Conservation (phyloP, 2,329 filamentous ascomycete species). For the Neofusicoccum cordaticola region DNA sequence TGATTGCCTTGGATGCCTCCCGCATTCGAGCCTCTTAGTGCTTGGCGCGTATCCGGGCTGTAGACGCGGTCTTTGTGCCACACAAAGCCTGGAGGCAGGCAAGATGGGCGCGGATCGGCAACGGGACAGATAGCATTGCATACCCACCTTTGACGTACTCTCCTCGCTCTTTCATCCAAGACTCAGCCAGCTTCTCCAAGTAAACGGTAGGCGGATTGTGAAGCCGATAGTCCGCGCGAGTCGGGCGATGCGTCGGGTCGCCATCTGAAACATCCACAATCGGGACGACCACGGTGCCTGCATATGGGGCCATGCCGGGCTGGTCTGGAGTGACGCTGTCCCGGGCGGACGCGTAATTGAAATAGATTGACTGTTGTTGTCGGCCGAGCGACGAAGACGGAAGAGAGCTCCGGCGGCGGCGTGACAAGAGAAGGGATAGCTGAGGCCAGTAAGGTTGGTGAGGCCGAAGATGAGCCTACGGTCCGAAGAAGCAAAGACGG, state of each 20-base stretch:
- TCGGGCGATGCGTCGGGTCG: conserved; percentile 38
- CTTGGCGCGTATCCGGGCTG: no score
- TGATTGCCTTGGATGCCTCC: background rate
- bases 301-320: background rate
- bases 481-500: background rate
- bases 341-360: background rate
- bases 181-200: conserved; percentile 45
- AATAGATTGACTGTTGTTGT: background rate
- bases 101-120: background rate
- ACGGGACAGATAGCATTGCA: background rate
- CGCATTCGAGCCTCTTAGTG: no score
- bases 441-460: background rate
- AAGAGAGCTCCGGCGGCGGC: background rate
- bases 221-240: conserved; percentile 30
- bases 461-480: conserved; percentile 7
- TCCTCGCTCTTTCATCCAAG: conserved; percentile 48
- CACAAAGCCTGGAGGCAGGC: no score
- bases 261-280: conserved; percentile 31
- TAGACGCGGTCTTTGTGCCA: no score
- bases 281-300: background rate
- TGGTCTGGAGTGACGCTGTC: background rate
- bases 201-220: conserved; percentile 42
- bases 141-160: conserved; percentile 22
- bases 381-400: background rate
- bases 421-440: background rate